Percentiles rank a stretch among this genome's conserved stretches.
phyloP scores from a whole-genome alignment of 225 moss, liverwort and hornwort species.

The Rhytidiadelphus loreus region DNA sequence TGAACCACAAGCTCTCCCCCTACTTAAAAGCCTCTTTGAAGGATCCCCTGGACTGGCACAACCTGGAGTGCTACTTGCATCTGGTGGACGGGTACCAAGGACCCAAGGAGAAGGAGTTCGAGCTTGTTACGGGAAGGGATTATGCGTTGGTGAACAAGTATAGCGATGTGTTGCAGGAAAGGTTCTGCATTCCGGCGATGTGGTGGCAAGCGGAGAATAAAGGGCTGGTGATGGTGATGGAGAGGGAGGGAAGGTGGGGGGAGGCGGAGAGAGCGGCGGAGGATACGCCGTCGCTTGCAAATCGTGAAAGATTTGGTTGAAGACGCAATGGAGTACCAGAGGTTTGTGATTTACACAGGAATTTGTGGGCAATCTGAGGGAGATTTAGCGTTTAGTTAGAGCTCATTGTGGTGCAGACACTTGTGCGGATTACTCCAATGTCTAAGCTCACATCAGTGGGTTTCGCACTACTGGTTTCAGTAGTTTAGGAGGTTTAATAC shows the following conservation, averaged over 20 bases:
- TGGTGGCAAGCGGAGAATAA: conserved; percentile 48
- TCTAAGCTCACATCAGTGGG: not conserved
- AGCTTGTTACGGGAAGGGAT: conserved; percentile 23
- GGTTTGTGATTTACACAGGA: not conserved
- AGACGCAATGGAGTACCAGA: not conserved
- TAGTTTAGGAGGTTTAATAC: not conserved
- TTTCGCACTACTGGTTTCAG: not conserved
- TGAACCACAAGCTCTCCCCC: conserved; percentile 31
- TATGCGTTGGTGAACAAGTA: conserved; percentile 32
- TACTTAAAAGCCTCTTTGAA: conserved; percentile 8
- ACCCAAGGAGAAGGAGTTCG: conserved; percentile 11
- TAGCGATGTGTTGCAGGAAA: conserved; percentile 8
- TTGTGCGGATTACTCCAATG: not conserved
- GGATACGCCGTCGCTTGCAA: conserved; percentile 18
- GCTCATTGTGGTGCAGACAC: too few species aligned
- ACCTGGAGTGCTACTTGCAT: conserved; percentile 41
- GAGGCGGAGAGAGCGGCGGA: not conserved
- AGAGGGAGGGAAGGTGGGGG: conserved; percentile 15
- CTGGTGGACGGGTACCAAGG: conserved; percentile 29
- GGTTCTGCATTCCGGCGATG: conserved; percentile 2
- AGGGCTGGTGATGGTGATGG: conserved; percentile 3
- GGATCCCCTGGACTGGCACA: conserved; percentile 30
- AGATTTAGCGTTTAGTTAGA: not conserved
- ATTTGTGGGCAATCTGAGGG: not conserved
- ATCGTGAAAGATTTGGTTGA: conserved; percentile 9